phyloP scores from a whole-genome alignment of 2,329 filamentous ascomycete genomes.

The Plenodomus biglobosus region DNA sequence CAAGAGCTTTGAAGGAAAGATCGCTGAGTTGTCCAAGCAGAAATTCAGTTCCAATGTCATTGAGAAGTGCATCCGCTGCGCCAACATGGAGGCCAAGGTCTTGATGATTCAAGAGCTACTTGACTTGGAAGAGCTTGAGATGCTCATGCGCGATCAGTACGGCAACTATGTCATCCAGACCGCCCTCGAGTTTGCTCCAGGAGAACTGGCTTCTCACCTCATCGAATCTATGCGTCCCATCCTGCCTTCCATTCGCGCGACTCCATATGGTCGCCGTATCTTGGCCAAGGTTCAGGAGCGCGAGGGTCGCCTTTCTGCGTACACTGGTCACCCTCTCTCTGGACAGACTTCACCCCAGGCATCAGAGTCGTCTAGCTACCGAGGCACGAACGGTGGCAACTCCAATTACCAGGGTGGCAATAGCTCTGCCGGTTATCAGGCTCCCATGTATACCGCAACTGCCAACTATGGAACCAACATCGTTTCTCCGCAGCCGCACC shows the following conservation, averaged over 20 bases:
- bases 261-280: conserved; percentile 92
- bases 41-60: conserved; percentile 99
- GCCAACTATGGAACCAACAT: conserved; percentile 42
- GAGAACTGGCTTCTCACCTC: conserved; percentile 55
- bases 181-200: conserved; percentile 54
- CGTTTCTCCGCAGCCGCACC: conserved; percentile 39
- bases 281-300: conserved; percentile 76
- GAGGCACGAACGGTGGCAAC: neutral
- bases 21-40: conserved; percentile 77
- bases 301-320: conserved; percentile 46
- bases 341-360: conserved; percentile 33
- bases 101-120: conserved; percentile 84
- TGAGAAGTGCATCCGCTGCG: conserved; percentile 86
- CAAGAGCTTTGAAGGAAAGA: conserved; percentile 72
- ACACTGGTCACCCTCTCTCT: conserved; percentile 30
- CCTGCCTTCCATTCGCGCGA: conserved; percentile 80
- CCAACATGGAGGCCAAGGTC: conserved; percentile 72
- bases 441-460: conserved; percentile 41
- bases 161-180: conserved; percentile 99
- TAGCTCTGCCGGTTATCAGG: conserved; percentile 22
- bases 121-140: conserved; percentile 74
- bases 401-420: conserved; percentile 3
- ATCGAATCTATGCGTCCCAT: conserved; percentile 85
- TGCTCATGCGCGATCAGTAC: conserved; percentile 85
- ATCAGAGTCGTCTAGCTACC: conserved; percentile 4